Conservation (phyloP, 805 yeast genomes). For the Metschnikowia aberdeeniae region DNA sequence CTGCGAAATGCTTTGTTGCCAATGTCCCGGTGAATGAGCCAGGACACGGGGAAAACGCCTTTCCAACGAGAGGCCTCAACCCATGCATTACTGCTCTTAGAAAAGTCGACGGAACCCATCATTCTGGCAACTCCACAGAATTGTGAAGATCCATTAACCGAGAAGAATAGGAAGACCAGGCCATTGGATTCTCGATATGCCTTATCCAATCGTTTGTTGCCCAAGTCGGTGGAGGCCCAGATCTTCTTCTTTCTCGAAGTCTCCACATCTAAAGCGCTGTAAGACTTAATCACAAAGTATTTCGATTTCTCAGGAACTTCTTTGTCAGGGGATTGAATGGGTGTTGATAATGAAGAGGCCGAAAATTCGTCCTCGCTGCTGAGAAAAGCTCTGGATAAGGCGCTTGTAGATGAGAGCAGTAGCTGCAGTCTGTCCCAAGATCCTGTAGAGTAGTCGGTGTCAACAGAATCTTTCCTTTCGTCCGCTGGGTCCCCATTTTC, state of each 20-base stretch:
- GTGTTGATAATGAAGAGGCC: too few relatives aligned
- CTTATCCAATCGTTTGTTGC: constrained; percentile 48
- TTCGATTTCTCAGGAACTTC: background rate
- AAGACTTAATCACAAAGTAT: constrained; percentile 55
- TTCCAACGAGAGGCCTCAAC: constrained; percentile 45
- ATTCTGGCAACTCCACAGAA: constrained; percentile 50
- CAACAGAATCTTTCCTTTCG: background rate
- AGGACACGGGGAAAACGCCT: constrained; percentile 50
- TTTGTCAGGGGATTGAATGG: too few relatives aligned
- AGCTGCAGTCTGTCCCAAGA: background rate
- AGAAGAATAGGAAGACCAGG: constrained; percentile 48
- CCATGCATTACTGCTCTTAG: constrained; percentile 44
- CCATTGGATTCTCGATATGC: constrained; percentile 33
- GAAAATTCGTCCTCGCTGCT: background rate
- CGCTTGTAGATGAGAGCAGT: background rate
- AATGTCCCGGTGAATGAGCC: constrained; percentile 50
- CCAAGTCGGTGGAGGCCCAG: constrained; percentile 60
- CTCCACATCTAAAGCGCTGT: constrained; percentile 43
- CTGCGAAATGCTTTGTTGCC: constrained; percentile 46
- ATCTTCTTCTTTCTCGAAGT: constrained; percentile 46
- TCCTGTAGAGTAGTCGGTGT: background rate
- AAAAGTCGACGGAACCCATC: constrained; percentile 35
- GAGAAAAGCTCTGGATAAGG: background rate
- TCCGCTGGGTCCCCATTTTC: background rate
- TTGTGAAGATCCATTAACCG: constrained; percentile 47